A percentile compares a stretch with the other conserved stretches of the same genome.
These are phyloP conservation scores for Cyamopsis tetragonoloba DNA, from an alignment of 306 rosid genomes.

Conservation along the genomic window DNA sequence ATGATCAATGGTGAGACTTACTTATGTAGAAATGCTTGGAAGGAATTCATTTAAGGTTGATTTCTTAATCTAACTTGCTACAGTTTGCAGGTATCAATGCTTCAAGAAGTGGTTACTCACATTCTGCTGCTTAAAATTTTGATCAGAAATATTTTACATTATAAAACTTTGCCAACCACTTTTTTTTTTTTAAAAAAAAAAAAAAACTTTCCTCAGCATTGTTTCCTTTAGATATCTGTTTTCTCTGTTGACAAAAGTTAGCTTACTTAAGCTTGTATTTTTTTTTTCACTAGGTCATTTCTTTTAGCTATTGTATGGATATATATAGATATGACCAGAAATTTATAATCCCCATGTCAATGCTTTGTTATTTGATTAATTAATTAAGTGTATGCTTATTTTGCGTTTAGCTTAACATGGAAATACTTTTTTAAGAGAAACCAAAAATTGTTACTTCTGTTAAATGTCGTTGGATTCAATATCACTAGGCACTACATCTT, in stretches of 20 bases:
- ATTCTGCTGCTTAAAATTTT: background rate
- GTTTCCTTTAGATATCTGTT: background rate
- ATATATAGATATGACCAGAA: background rate
- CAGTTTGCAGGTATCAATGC: slow-evolving; percentile 28
- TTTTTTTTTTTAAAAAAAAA: background rate
- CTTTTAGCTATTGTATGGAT: background rate
- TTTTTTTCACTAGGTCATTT: background rate
- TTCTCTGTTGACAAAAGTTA: background rate
- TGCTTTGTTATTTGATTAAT: background rate
- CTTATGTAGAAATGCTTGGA: background rate
- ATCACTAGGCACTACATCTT: background rate
- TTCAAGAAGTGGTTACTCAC: background rate
- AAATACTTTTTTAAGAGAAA: no score
- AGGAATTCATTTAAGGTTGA: background rate
- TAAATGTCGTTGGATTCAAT: background rate
- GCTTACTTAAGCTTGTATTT: background rate
- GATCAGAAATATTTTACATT: background rate
- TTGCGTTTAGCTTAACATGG: no score
- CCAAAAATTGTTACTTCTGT: background rate
- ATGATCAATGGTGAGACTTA: background rate
- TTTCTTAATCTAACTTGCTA: slow-evolving; percentile 4
- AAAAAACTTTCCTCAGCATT: background rate
- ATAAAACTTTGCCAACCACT: no score
- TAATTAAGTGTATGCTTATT: background rate
- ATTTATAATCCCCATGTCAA: background rate